A percentile compares a stretch with the other conserved stretches of the same genome.
phyloP scores from a whole-genome alignment of 2,329 filamentous ascomycete species.

The Clonostachys chloroleuca region DNA sequence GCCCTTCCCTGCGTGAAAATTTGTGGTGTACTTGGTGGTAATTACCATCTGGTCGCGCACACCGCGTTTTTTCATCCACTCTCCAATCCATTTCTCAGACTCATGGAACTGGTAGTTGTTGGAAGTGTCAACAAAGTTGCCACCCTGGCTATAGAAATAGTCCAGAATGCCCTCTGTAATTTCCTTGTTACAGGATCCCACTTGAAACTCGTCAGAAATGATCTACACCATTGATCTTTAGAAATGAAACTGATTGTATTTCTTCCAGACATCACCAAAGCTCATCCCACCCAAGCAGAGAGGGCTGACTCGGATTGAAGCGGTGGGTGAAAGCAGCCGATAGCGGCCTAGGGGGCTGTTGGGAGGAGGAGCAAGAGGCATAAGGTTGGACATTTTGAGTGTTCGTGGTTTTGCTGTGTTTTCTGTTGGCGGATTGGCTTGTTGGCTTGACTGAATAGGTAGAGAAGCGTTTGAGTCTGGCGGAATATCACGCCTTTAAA shows the following conservation, averaged over 20 bases:
- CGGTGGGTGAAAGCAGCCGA: slow-evolving; percentile 61
- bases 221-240: too few relatives aligned
- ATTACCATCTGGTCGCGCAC: slow-evolving; percentile 61
- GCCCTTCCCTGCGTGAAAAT: slow-evolving; percentile 32
- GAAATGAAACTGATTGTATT: background rate
- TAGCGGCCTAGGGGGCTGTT: slow-evolving; percentile 60
- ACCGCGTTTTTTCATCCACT: slow-evolving; percentile 55
- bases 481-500: too few relatives aligned
- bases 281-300: slow-evolving; percentile 63
- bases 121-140: slow-evolving; percentile 67
- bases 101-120: slow-evolving; percentile 57
- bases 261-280: slow-evolving; percentile 52
- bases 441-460: too few relatives aligned
- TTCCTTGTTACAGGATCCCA: slow-evolving; percentile 1
- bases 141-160: slow-evolving; percentile 14
- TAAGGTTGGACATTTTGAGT: slow-evolving; percentile 12
- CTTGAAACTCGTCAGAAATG: background rate
- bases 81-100: slow-evolving; percentile 57
- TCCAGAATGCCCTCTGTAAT: slow-evolving; percentile 1
- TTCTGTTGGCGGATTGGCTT: too few relatives aligned
- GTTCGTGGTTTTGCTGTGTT: too few relatives aligned
- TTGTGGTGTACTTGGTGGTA: slow-evolving; percentile 59
- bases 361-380: slow-evolving; percentile 38
- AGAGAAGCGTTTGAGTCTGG: too few relatives aligned
- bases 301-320: slow-evolving; percentile 63